Percentiles rank a stretch among this genome's conserved stretches.
These are phyloP conservation scores for Cynara cardunculus DNA, from an alignment of 129 eudicot genomes.

Conservation along the genomic window DNA sequence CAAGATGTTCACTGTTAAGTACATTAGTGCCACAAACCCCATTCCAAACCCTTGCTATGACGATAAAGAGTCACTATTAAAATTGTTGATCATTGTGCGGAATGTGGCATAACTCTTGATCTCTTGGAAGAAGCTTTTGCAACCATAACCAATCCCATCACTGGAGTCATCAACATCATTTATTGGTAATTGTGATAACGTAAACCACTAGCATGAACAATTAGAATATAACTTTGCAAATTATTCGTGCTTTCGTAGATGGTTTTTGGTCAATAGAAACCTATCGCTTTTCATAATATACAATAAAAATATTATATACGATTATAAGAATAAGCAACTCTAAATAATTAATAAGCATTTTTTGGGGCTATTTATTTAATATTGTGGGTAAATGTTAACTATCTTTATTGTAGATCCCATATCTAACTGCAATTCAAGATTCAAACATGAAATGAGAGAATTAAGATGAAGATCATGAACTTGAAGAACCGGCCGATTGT, in stretches of 20 bases:
- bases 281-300: neutral
- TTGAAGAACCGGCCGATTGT: too few species aligned
- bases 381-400: neutral
- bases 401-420: too few species aligned
- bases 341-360: neutral
- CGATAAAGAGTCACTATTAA: slow-evolving; percentile 17
- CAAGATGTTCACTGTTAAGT: slow-evolving; percentile 18
- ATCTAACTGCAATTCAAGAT: too few species aligned
- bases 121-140: slow-evolving; percentile 50
- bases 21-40: slow-evolving; percentile 37
- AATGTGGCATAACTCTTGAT: slow-evolving; percentile 42
- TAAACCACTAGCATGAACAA: neutral
- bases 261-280: neutral
- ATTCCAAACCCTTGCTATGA: slow-evolving; percentile 36
- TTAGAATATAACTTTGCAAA: neutral
- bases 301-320: too few species aligned
- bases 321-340: too few species aligned
- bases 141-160: slow-evolving; percentile 38
- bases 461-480: too few species aligned
- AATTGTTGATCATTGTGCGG: slow-evolving; percentile 40
- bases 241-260: neutral
- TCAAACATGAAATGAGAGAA: too few species aligned
- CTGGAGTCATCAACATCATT: slow-evolving; percentile 40
- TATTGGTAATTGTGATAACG: slow-evolving; percentile 5
- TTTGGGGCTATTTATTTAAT: too few species aligned